Base-by-base conservation (phyloP, 345 rosid species). In the Gossypium australe region DNA sequence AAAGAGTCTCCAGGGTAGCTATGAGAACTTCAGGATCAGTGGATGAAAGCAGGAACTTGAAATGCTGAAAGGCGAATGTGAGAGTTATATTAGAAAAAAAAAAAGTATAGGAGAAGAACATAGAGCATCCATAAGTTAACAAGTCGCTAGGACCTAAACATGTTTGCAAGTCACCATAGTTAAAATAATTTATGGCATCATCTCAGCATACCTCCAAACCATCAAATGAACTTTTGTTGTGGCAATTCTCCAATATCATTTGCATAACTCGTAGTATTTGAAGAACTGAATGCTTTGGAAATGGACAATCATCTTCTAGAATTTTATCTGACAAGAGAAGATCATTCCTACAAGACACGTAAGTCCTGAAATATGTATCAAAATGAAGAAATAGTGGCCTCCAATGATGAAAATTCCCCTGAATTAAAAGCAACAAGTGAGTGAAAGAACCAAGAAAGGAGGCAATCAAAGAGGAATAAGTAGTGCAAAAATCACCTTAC, bases 321-420 rank as follows among this genome's bases (percentile, higher is more conserved):
- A 87, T 83, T 59, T 86, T 82, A 87, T 94, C 93, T 67, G 97
- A 87, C 82, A 94, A 78, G 64, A 87, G 83, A 72, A 90, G 86
- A 82, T 90, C 98, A 78, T 87, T 94, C 83, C 98, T 91, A 82
- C 84, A 77, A 59, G 89, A 85, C 83, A 94, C 57, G 79, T 84
- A 89, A 9, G 92, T 85, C 92, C 88, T 92, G 87, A 94, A 89
- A 80, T 94, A 94, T 73, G 88, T 86, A 76, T 92, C 98, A 77
- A 94, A 94, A 83, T 92, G 97, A 72, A 91, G 87, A 88, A 94
- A 92, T 78, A 94, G 70, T 2, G 93, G 97, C 83, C 95, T 89
- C 98, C 98, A 94, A 83, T 94, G 97, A 87, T 92, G 95, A 80
- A 92, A 94, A 81, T 88, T 94, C 16, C 98, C 98, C 98, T 94